phyloP scores from a whole-genome alignment of 2,329 filamentous ascomycete species.

The Sarocladium kiliense region DNA sequence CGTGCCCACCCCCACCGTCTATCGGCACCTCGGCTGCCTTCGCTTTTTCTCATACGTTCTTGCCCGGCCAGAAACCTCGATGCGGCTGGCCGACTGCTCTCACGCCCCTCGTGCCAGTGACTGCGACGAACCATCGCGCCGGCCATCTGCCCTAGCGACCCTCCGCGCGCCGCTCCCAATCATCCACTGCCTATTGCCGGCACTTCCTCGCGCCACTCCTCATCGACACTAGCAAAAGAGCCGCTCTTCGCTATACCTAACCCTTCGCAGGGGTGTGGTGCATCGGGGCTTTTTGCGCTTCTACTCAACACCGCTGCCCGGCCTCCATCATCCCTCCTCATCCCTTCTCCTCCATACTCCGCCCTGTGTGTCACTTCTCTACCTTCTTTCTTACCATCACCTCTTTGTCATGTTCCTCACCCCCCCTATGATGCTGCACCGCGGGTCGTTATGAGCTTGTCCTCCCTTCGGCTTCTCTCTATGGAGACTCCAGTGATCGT shows the following conservation, averaged over 20 bases:
- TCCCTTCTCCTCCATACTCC: slow-evolving; percentile 11
- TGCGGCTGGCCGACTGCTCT: slow-evolving; percentile 6
- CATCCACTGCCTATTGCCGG: slow-evolving; percentile 3
- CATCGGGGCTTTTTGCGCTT: slow-evolving; percentile 8
- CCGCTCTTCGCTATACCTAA: slow-evolving; percentile 6
- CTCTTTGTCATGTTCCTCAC: slow-evolving; percentile 12
- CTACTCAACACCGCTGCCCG: neutral
- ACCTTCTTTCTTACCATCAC: slow-evolving; percentile 7
- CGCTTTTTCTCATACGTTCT: neutral
- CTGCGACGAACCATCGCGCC: neutral
- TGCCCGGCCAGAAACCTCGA: slow-evolving; percentile 1
- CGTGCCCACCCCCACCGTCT: slow-evolving; percentile 6
- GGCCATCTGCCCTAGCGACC: slow-evolving; percentile 2
- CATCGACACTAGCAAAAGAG: slow-evolving; percentile 10
- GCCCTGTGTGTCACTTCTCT: slow-evolving; percentile 8
- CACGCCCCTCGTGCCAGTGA: slow-evolving; percentile 6
- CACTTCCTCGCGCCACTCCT: neutral
- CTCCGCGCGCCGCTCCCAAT: slow-evolving; percentile 1
- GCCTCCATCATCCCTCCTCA: slow-evolving; percentile 10
- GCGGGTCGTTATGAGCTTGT: slow-evolving; percentile 32
- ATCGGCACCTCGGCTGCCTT: slow-evolving; percentile 6
- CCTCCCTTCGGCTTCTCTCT: slow-evolving; percentile 23
- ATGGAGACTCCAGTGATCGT: slow-evolving; percentile 20
- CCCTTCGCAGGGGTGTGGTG: slow-evolving; percentile 5
- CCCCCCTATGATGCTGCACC: slow-evolving; percentile 24